These are phyloP conservation scores for Caloboletus inedulis DNA, from an alignment of 1,284 basidiomycete species.

Conservation along the genomic window DNA sequence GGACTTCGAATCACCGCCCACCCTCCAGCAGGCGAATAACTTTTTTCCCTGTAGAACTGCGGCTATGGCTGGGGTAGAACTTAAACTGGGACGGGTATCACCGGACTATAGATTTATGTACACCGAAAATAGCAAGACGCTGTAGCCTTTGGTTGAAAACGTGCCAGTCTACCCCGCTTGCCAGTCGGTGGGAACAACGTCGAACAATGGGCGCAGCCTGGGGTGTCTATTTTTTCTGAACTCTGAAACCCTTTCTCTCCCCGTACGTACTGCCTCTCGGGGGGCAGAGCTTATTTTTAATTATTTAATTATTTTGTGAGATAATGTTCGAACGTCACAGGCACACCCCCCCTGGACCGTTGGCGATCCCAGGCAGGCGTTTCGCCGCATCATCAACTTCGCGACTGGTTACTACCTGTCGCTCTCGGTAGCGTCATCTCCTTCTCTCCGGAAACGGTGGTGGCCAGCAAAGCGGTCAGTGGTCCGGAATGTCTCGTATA, in stretches of 20 bases:
- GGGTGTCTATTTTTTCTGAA: conserved; percentile 10
- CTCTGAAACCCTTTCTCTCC: conserved; percentile 6
- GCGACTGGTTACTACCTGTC: conserved; percentile 11
- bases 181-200: conserved; percentile 10
- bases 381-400: conserved; percentile 6
- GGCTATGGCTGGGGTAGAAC: conserved; percentile 16
- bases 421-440: conserved; percentile 4
- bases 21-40: conserved; percentile 9
- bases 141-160: conserved; percentile 1
- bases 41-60: conserved; percentile 15
- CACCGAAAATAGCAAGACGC: conserved; percentile 2
- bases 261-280: conserved; percentile 3
- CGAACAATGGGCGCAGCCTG: conserved; percentile 12
- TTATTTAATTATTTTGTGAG: not conserved
- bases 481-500: not conserved
- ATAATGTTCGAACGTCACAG: not conserved
- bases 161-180: conserved; percentile 3
- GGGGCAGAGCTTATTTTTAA: not conserved
- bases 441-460: conserved; percentile 9
- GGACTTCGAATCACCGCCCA: conserved; percentile 14
- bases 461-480: not conserved
- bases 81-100: conserved; percentile 13
- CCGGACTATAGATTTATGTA: conserved; percentile 10
- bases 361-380: not conserved
- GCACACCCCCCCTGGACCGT: not conserved